These are phyloP conservation scores for Lentinula novae-zelandiae DNA, from an alignment of 1,284 basidiomycete species.

Conservation along the genomic window DNA sequence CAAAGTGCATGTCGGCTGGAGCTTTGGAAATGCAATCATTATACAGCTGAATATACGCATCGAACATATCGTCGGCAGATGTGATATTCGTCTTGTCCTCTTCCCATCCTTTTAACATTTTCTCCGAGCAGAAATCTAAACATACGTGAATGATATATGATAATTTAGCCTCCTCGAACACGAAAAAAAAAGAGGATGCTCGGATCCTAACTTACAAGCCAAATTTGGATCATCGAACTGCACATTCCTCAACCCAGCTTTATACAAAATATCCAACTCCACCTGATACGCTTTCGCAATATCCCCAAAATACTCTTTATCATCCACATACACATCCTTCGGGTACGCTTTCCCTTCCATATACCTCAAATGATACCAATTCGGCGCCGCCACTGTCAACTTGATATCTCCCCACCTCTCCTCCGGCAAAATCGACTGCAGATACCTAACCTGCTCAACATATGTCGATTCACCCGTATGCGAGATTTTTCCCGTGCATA, in stretches of 20 bases:
- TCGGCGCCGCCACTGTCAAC: slow-evolving; percentile 5
- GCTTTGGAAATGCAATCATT: slow-evolving; percentile 31
- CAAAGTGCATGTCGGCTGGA: slow-evolving; percentile 35
- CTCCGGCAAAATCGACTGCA: slow-evolving; percentile 2
- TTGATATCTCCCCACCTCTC: slow-evolving; percentile 10
- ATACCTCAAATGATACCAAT: slow-evolving; percentile 15
- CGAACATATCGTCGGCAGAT: slow-evolving; percentile 29
- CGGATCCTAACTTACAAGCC: slow-evolving; percentile 20
- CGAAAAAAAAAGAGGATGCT: slow-evolving; percentile 22
- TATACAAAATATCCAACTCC: slow-evolving; percentile 41
- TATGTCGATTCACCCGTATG: slow-evolving; percentile 4
- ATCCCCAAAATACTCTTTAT: slow-evolving; percentile 31
- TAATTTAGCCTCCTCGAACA: background rate
- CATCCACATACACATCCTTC: slow-evolving; percentile 18
- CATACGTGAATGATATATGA: slow-evolving; percentile 11
- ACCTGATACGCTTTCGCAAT: slow-evolving; percentile 34
- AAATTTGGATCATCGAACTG: slow-evolving; percentile 33
- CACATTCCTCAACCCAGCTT: slow-evolving; percentile 33
- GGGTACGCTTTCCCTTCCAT: slow-evolving; percentile 13
- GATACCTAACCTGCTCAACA: slow-evolving; percentile 1
- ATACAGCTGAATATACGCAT: slow-evolving; percentile 29
- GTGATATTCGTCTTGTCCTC: slow-evolving; percentile 10
- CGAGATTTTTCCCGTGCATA: slow-evolving; percentile 1
- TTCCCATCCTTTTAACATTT: slow-evolving; percentile 10
- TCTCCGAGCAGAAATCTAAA: slow-evolving; percentile 7